Percentiles rank a stretch among this genome's conserved stretches.
Conservation (phyloP, 331 rosid species). For the Ulmus americana region DNA sequence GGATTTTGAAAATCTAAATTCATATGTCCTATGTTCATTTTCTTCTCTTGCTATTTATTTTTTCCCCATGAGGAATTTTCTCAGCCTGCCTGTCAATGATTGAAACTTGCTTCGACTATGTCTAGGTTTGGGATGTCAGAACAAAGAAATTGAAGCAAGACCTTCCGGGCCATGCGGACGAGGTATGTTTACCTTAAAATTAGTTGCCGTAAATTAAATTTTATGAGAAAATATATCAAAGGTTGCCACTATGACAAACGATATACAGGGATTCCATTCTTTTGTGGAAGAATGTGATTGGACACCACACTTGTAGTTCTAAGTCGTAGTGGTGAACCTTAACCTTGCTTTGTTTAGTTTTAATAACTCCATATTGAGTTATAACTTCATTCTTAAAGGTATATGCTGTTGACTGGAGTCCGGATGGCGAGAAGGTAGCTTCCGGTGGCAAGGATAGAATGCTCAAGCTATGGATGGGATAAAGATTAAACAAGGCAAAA, state of each 20-base stretch:
- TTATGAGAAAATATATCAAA: too few relatives aligned
- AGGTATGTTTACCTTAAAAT: constrained; percentile 42
- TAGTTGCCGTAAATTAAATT: neutral
- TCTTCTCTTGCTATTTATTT: neutral
- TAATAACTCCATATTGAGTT: constrained; percentile 8
- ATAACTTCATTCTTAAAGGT: constrained; percentile 42
- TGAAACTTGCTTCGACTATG: constrained; percentile 8
- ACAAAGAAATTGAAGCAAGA: constrained; percentile 75
- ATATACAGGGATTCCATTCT: too few relatives aligned
- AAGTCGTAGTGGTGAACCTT: too few relatives aligned
- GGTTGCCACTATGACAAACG: too few relatives aligned
- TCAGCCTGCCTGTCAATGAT: neutral
- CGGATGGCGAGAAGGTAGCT: constrained; percentile 93
- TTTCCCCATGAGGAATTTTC: neutral
- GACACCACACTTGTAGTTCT: too few relatives aligned
- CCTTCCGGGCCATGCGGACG: constrained; percentile 95
- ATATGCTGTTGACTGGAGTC: constrained; percentile 94
- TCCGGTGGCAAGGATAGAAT: constrained; percentile 96
- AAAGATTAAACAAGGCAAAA: neutral
- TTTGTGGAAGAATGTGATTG: too few relatives aligned
- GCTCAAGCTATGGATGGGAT: constrained; percentile 97
- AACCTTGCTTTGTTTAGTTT: neutral
- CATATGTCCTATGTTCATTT: neutral
- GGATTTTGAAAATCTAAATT: neutral
- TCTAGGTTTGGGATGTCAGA: constrained; percentile 88